These are phyloP conservation scores for Penicillium sp. DNA, from an alignment of 2,329 filamentous ascomycete genomes.

Conservation along the genomic window DNA sequence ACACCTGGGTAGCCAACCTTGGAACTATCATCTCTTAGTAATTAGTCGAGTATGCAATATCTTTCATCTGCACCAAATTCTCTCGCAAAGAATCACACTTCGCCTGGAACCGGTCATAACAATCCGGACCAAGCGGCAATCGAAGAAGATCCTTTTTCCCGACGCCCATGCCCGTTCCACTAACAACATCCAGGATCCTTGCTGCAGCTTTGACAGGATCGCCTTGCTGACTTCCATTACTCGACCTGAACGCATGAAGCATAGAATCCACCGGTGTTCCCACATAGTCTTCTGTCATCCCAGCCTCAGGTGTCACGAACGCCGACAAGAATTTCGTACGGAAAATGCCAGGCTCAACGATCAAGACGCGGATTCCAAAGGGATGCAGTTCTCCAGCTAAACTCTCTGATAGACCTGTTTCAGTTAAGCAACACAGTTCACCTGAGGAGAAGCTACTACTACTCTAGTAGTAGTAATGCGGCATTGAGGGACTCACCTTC, in stretches of 20 bases:
- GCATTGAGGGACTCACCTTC: constrained; percentile 34
- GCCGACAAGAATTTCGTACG: constrained; percentile 29
- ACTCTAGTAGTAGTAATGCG: too few relatives aligned
- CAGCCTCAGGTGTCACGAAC: constrained; percentile 19
- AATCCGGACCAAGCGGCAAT: constrained; percentile 34
- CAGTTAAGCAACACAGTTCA: background rate
- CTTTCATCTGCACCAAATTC: constrained; percentile 21
- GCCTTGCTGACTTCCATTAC: constrained; percentile 27
- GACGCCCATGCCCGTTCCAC: constrained; percentile 28
- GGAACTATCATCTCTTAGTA: constrained; percentile 4
- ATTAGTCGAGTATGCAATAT: constrained; percentile 19
- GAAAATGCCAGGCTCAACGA: constrained; percentile 33
- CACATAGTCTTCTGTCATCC: constrained; percentile 23
- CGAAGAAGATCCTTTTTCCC: constrained; percentile 28
- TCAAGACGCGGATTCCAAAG: constrained; percentile 30
- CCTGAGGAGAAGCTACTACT: too few relatives aligned
- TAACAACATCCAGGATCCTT: constrained; percentile 32
- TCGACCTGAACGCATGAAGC: constrained; percentile 15
- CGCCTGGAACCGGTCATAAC: constrained; percentile 20
- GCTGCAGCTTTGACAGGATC: constrained; percentile 31
- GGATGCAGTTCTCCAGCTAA: constrained; percentile 29
- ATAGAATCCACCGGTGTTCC: constrained; percentile 19
- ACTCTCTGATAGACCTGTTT: constrained; percentile 29
- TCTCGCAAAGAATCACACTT: constrained; percentile 22
- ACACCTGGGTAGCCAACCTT: too few relatives aligned